Conservation (phyloP, 2,329 filamentous ascomycete genomes). For the Fusarium foetens region DNA sequence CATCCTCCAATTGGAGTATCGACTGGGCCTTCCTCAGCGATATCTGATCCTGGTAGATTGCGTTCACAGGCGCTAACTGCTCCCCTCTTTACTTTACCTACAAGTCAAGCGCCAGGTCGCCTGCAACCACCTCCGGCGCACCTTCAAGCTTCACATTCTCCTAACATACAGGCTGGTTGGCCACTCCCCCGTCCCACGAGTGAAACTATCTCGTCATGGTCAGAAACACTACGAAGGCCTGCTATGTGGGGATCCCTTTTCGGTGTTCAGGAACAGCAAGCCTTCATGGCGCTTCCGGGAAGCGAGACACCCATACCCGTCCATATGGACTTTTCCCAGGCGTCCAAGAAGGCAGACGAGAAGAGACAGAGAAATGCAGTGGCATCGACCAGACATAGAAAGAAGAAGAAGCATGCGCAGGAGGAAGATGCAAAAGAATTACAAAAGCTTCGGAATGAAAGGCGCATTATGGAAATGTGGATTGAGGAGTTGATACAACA, state of each 20-base stretch:
- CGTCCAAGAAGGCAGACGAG: slow-evolving; percentile 83
- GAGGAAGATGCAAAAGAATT: slow-evolving; percentile 76
- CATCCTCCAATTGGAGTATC: slow-evolving; percentile 41
- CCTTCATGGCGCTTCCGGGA: slow-evolving; percentile 52
- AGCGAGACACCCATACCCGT: slow-evolving; percentile 61
- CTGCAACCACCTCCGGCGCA: slow-evolving; percentile 26
- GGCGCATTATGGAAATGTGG: slow-evolving; percentile 69
- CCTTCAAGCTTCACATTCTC: slow-evolving; percentile 34
- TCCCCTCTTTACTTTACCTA: slow-evolving; percentile 36
- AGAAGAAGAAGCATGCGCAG: slow-evolving; percentile 81
- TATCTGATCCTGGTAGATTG: slow-evolving; percentile 47
- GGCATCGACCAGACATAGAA: slow-evolving; percentile 83
- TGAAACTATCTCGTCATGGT: slow-evolving; percentile 44
- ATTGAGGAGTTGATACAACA: slow-evolving; percentile 55
- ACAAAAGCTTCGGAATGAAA: slow-evolving; percentile 73
- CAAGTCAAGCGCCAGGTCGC: slow-evolving; percentile 34
- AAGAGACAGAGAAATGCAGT: slow-evolving; percentile 87
- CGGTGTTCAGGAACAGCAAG: slow-evolving; percentile 49
- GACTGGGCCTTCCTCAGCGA: slow-evolving; percentile 29
- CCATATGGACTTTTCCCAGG: slow-evolving; percentile 81
- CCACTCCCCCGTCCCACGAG: slow-evolving; percentile 33
- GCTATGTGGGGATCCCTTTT: slow-evolving; percentile 41
- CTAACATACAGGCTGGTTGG: slow-evolving; percentile 31
- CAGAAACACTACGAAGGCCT: slow-evolving; percentile 47
- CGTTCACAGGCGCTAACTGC: slow-evolving; percentile 49